phyloP scores from a whole-genome alignment of 1,284 basidiomycete genomes.

The Cutaneotrichosporon sp. region DNA sequence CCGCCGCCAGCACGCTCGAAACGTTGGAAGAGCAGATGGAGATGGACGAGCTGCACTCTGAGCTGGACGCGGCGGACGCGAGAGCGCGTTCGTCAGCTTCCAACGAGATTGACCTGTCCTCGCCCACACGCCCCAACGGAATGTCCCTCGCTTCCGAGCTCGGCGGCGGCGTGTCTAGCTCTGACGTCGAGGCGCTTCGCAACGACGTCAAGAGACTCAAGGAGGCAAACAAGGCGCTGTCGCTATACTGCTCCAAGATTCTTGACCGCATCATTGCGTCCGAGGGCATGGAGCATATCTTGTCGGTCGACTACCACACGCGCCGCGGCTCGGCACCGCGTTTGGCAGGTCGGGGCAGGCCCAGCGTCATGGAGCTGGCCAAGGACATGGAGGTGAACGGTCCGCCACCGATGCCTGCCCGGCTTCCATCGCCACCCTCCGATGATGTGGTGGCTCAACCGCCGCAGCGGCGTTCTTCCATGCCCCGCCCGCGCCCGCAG shows the following conservation, averaged over 20 bases:
- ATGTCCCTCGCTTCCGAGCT: slow-evolving; percentile 71
- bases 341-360: not conserved
- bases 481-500: slow-evolving; percentile 6
- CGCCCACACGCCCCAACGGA: slow-evolving; percentile 48
- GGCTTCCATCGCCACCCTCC: not conserved
- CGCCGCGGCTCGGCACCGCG: slow-evolving; percentile 19
- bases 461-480: not conserved
- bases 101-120: slow-evolving; percentile 17
- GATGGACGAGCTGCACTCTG: slow-evolving; percentile 37
- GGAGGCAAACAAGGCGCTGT: slow-evolving; percentile 90
- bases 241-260: slow-evolving; percentile 90
- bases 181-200: slow-evolving; percentile 70
- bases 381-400: slow-evolving; percentile 12
- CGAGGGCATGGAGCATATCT: slow-evolving; percentile 88
- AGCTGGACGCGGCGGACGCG: slow-evolving; percentile 26
- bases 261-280: slow-evolving; percentile 89
- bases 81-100: not conserved
- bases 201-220: slow-evolving; percentile 81
- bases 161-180: slow-evolving; percentile 55
- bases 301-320: slow-evolving; percentile 72
- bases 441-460: not conserved
- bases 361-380: slow-evolving; percentile 9
- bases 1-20: slow-evolving; percentile 16
- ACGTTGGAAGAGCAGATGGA: slow-evolving; percentile 38
- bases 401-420: not conserved